These are phyloP conservation scores for Suillus tomentosus DNA, from an alignment of 768 basidiomycete species.

Conservation along the genomic window DNA sequence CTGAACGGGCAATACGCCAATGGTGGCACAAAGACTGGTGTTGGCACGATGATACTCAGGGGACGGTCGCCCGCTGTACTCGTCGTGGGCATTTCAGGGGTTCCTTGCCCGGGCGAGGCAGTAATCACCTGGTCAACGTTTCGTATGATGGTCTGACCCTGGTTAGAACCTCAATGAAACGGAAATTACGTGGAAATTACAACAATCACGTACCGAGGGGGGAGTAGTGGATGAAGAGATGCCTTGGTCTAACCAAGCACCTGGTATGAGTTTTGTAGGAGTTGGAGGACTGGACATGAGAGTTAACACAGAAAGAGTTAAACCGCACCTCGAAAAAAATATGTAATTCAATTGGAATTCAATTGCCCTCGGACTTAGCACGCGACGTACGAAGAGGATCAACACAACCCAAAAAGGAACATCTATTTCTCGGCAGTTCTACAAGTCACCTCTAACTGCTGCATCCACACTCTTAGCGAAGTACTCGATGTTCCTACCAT, in stretches of 20 bases:
- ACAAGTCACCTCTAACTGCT: conserved; percentile 78
- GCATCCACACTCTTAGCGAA: conserved; percentile 86
- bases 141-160: not conserved
- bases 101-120: not conserved
- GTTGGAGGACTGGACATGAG: conserved; percentile 19
- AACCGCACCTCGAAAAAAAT: not conserved
- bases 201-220: not conserved
- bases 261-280: conserved; percentile 21
- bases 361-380: conserved; percentile 16
- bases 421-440: conserved; percentile 33
- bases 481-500: conserved; percentile 81
- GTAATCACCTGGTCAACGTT: not conserved
- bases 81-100: conserved; percentile 2
- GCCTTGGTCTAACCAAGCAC: conserved; percentile 26
- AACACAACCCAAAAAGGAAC: conserved; percentile 19
- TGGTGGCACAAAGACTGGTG: conserved; percentile 23
- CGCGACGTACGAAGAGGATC: conserved; percentile 23
- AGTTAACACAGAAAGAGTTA: conserved; percentile 15
- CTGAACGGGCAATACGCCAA: conserved; percentile 37
- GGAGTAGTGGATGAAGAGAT: not conserved
- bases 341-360: not conserved
- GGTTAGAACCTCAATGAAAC: not conserved
- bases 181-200: not conserved
- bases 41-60: conserved; percentile 35
- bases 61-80: conserved; percentile 8